These are phyloP conservation scores for Boletus sp. DNA, from an alignment of 768 basidiomycete species.

Conservation along the genomic window DNA sequence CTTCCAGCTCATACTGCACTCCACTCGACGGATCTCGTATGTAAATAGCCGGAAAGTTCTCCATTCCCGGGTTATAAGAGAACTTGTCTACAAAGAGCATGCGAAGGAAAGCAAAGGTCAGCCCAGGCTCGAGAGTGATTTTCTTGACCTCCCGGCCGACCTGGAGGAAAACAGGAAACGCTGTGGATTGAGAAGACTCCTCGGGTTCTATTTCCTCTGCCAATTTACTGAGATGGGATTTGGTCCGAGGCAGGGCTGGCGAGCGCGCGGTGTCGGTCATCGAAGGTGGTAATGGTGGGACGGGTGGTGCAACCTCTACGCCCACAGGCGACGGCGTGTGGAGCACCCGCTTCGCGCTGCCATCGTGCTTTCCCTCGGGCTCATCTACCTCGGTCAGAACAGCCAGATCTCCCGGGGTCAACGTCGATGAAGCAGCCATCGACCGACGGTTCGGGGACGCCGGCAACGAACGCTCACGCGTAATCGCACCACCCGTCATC, in stretches of 20 bases:
- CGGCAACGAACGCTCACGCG: conserved; percentile 46
- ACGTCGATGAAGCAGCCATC: conserved; percentile 55
- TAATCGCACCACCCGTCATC: conserved; percentile 64
- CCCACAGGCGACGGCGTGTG: conserved; percentile 36
- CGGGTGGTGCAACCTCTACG: conserved; percentile 29
- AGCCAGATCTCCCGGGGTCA: conserved; percentile 70
- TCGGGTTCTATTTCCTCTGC: conserved; percentile 17
- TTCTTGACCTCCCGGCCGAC: conserved; percentile 91
- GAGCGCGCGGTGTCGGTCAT: conserved; percentile 37
- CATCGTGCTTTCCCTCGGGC: conserved; percentile 21
- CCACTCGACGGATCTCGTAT: conserved; percentile 89
- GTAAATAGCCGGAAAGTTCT: conserved; percentile 94
- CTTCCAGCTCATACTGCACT: conserved; percentile 94
- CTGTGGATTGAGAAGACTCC: conserved; percentile 12
- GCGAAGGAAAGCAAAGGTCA: conserved; percentile 72
- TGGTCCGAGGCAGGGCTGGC: neutral
- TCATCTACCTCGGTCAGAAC: conserved; percentile 74
- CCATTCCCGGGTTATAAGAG: conserved; percentile 87
- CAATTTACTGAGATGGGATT: conserved; percentile 15
- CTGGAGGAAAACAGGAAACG: conserved; percentile 81
- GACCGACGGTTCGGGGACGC: conserved; percentile 61
- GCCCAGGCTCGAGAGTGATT: conserved; percentile 61
- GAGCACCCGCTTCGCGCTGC: conserved; percentile 25
- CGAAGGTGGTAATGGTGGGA: conserved; percentile 49
- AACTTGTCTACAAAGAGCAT: conserved; percentile 94